Evolutionary conservation across 345 rosid species (phyloP), one percentile per base, ranked within the genome.

Genomic region (Cardamine resedifolia): DNA sequence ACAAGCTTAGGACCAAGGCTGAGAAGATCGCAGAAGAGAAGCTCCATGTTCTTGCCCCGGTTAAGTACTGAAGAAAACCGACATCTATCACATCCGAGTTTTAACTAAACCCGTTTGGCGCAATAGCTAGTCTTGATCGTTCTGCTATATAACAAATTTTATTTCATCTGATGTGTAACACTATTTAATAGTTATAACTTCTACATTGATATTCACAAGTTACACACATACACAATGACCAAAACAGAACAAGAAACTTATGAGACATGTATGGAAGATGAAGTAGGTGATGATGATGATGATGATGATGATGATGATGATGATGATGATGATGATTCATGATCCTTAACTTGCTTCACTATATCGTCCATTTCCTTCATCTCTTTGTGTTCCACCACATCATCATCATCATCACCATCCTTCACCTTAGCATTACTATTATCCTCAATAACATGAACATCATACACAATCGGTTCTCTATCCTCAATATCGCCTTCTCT

Each of bases 391-490:
- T 80, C 84, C 2, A 21, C 79, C 16, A 62, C 83, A 44, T 71
- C 87, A n/a, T 66, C 83, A 48, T 73, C 87, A n/a, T 66, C 66
- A 41, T 66, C n/a, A n/a, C n/a, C 72, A 57, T 68, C 77, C 14
- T 62, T 73, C 64, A 39, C 63, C 14, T 68, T 71, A 74, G 63
- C 78, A 62, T 44, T 36, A 9, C 11, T 64, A 24, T 81, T 66
- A 74, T 88, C 89, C 61, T 87, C 89, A 71, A 89, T 70, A 24
- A 85, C 87, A 75, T 85, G 89, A 76, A 89, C 90, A 85, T 91
- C 95, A 48, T 81, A 83, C 58, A 90, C 79, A 73, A 82, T 76
- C 23, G 88, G 85, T 66, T 77, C 80, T 19, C 57, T 19, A 20
- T 70, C 75, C 2, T 34, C 66, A 21, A 20, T n/a, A 20, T 66